phyloP scores from a whole-genome alignment of 345 rosid species.

The Gossypium australe region DNA sequence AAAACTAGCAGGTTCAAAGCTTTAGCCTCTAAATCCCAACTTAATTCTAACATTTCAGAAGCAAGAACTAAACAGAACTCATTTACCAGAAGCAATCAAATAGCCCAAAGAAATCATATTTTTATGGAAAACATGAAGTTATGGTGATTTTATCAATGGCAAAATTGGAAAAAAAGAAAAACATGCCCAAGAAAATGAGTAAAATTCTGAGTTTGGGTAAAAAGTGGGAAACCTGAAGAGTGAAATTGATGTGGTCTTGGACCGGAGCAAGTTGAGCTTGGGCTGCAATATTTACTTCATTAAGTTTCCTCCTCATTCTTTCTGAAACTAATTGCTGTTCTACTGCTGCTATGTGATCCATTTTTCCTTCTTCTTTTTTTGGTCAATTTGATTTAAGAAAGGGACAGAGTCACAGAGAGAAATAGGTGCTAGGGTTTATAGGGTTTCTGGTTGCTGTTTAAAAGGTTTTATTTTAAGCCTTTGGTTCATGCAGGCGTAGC shows the following conservation, averaged over 20 bases:
- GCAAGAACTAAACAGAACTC: neutral
- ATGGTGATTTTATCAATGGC: neutral
- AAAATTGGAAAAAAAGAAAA: neutral
- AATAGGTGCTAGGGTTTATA: neutral
- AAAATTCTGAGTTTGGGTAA: neutral
- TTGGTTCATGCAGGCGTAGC: neutral
- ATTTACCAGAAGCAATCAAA: neutral
- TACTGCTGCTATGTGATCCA: conserved; percentile 59
- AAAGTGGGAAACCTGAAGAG: conserved; percentile 59
- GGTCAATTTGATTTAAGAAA: neutral
- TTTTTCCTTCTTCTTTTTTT: conserved; percentile 5
- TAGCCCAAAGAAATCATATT: neutral
- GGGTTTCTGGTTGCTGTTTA: neutral
- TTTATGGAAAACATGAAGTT: neutral
- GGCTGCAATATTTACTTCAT: conserved; percentile 63
- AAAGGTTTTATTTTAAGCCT: neutral
- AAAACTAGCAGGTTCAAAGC: neutral
- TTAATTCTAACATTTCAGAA: neutral
- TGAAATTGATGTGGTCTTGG: conserved; percentile 86
- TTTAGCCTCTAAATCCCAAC: neutral
- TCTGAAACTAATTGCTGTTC: conserved; percentile 61
- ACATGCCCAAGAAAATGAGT: neutral
- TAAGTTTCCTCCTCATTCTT: conserved; percentile 57
- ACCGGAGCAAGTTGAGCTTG: conserved; percentile 67
- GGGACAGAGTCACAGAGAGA: neutral